Conservation (phyloP, 768 basidiomycete species). For the Lepiota subincarnata region DNA sequence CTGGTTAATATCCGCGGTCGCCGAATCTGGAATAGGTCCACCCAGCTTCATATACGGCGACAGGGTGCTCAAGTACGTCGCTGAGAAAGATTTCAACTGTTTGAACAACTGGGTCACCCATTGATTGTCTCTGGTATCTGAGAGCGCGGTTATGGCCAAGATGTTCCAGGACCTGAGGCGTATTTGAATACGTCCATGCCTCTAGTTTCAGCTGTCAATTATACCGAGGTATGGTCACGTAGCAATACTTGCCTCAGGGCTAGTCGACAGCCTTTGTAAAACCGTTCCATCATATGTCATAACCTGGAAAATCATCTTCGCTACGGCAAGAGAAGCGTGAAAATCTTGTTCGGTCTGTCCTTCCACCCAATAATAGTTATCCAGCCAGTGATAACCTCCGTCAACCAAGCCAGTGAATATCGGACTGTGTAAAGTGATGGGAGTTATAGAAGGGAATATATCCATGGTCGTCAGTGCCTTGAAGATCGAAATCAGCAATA, state of each 20-base stretch:
- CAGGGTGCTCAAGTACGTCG: conserved; percentile 43
- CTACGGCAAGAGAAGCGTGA: conserved; percentile 44
- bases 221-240: neutral
- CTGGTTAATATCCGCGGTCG: conserved; percentile 59
- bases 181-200: conserved; percentile 1
- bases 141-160: conserved; percentile 50
- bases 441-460: conserved; percentile 17
- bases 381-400: conserved; percentile 51
- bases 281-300: conserved; percentile 39
- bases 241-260: conserved; percentile 28
- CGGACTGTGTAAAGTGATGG: neutral
- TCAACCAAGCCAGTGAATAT: conserved; percentile 32
- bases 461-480: conserved; percentile 10
- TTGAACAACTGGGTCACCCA: conserved; percentile 40
- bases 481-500: too few relatives aligned
- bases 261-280: conserved; percentile 34
- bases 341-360: conserved; percentile 49
- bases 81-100: conserved; percentile 48
- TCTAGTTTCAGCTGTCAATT: conserved; percentile 4
- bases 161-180: conserved; percentile 65
- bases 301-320: conserved; percentile 49
- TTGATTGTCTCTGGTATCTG: conserved; percentile 29
- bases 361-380: conserved; percentile 44
- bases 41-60: conserved; percentile 35
- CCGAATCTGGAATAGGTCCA: conserved; percentile 33